phyloP scores from a whole-genome alignment of 768 basidiomycete genomes.

The Coprinopsis marcescibilis region DNA sequence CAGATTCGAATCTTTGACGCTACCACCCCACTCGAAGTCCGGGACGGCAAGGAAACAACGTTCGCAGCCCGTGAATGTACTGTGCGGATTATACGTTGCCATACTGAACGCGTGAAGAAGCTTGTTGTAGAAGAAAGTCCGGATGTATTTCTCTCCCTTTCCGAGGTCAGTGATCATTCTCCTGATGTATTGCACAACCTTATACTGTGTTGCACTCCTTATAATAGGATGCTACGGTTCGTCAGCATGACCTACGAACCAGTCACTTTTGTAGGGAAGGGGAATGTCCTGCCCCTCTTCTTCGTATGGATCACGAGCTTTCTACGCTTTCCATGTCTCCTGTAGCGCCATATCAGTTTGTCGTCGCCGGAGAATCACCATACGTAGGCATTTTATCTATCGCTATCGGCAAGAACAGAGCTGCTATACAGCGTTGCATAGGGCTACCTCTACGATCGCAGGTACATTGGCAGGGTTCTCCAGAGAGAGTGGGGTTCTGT shows the following conservation, averaged over 20 bases:
- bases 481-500: slow-evolving; percentile 67
- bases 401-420: not conserved
- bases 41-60: slow-evolving; percentile 37
- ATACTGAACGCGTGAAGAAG: slow-evolving; percentile 66
- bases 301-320: slow-evolving; percentile 58
- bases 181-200: slow-evolving; percentile 8
- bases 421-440: slow-evolving; percentile 21
- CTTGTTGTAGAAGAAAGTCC: slow-evolving; percentile 77
- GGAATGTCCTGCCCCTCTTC: slow-evolving; percentile 69
- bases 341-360: slow-evolving; percentile 76
- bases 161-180: slow-evolving; percentile 46
- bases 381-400: slow-evolving; percentile 44
- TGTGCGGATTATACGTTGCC: slow-evolving; percentile 60
- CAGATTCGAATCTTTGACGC: slow-evolving; percentile 79
- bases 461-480: slow-evolving; percentile 59
- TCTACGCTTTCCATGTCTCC: slow-evolving; percentile 73
- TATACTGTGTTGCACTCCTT: not conserved
- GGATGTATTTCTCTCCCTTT: slow-evolving; percentile 69
- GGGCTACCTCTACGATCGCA: slow-evolving; percentile 81
- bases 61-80: slow-evolving; percentile 44
- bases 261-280: slow-evolving; percentile 56
- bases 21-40: slow-evolving; percentile 32
- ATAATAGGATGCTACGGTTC: slow-evolving; percentile 81
- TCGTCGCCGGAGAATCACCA: slow-evolving; percentile 77
- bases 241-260: slow-evolving; percentile 80